A percentile compares a stretch with the other conserved stretches of the same genome.
These are phyloP conservation scores for Sanghuangporus sanghuang DNA, from an alignment of 1,284 basidiomycete species.

Conservation along the genomic window DNA sequence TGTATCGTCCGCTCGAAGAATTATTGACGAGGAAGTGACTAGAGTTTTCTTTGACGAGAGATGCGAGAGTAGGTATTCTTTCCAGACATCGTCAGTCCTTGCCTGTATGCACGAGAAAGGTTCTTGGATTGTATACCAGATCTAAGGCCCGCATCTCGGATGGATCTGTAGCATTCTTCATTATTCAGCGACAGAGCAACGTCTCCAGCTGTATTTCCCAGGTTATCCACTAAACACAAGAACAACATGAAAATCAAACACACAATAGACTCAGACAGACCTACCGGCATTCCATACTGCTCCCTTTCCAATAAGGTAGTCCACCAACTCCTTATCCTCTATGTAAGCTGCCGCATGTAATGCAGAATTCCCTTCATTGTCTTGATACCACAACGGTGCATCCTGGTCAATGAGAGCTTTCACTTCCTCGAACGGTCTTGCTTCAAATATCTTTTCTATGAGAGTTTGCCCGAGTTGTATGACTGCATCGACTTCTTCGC, in stretches of 20 bases:
- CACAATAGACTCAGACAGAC: constrained; percentile 19
- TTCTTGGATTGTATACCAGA: constrained; percentile 47
- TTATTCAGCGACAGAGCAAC: constrained; percentile 85
- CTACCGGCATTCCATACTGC: constrained; percentile 89
- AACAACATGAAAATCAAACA: neutral
- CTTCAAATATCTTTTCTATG: constrained; percentile 51
- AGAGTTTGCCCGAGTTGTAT: constrained; percentile 42
- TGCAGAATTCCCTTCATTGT: constrained; percentile 76
- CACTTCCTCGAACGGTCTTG: constrained; percentile 44
- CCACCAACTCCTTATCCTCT: constrained; percentile 58
- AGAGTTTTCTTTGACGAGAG: constrained; percentile 41
- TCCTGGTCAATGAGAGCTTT: constrained; percentile 57
- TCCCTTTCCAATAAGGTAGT: constrained; percentile 71
- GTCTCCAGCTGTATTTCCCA: constrained; percentile 82
- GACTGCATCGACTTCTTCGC: constrained; percentile 2
- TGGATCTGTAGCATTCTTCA: constrained; percentile 61
- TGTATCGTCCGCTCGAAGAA: constrained; percentile 52
- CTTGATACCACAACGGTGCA: constrained; percentile 91
- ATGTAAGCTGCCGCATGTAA: constrained; percentile 87
- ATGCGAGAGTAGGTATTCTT: constrained; percentile 65
- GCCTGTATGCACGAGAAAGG: neutral
- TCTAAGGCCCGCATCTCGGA: constrained; percentile 85
- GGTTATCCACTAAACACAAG: constrained; percentile 57
- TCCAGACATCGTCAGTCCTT: constrained; percentile 14
- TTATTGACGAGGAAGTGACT: constrained; percentile 38